Base-by-base conservation (phyloP, 495 filamentous ascomycete species). In the Evernia prunastri region DNA sequence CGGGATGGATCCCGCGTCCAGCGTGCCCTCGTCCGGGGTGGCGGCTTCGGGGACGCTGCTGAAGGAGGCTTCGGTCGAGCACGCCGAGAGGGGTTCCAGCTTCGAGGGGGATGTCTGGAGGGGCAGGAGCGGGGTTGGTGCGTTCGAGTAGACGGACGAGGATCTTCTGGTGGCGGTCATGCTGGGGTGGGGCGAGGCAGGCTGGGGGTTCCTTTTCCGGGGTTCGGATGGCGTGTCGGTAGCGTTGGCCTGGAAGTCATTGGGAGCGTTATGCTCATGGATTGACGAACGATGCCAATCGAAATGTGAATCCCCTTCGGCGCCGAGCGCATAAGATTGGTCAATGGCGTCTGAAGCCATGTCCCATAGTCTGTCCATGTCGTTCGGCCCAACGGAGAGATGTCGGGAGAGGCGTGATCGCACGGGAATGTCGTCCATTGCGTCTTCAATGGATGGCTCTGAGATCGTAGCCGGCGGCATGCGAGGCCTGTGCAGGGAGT, bases 251-350 rank as follows among this genome's bases (percentile, higher is more conserved):
- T 33, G 51, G 27, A 20, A 5, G 3, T 33, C 29, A 33, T 54
- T 29, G 17, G 29, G 15, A 33, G 6, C 3, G 15, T 54, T 29
- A 20, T 51, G 37, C 12, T 54, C 60, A 5, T 79, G 73, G 9
- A 77, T 65, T 25, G 78, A 80, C 12, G 67, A 70, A 56, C 85
- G 82, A 56, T 86, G 82, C 91, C 91, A 96, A 64, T 94, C 88
- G 66, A 92, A 96, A 67, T 97, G 85, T 70, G 89, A 96, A 68
- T 91, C 85, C 2, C 91, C 91, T 73, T 97, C 93, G 11, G 88
- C 90, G 56, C 87, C 90, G 73, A 94, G 85, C 66, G 96, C 89
- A 70, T 97, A 97, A 72, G 88, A 94, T 73, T 89, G 97, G 72
- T 96, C 92, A 68, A 97, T 93, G 68, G 92, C 91, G 51, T 92